Percentiles rank a stretch among this genome's conserved stretches.
These are phyloP conservation scores for Claviceps pazoutovae DNA, from an alignment of 2,329 filamentous ascomycete species.

Conservation along the genomic window DNA sequence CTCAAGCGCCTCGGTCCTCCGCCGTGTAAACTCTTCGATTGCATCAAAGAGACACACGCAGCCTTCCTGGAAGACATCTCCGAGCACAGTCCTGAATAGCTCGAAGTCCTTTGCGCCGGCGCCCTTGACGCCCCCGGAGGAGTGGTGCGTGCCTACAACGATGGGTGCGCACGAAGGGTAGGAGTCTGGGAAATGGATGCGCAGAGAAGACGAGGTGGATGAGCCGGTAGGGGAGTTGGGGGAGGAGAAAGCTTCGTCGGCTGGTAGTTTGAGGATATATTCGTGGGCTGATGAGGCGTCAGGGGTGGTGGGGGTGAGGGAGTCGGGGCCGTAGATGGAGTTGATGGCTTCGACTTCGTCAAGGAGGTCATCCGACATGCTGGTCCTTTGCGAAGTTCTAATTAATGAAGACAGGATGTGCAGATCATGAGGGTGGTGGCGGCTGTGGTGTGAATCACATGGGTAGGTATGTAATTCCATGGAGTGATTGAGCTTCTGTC, in stretches of 20 bases:
- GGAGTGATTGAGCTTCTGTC: too few relatives aligned
- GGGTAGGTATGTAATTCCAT: too few relatives aligned
- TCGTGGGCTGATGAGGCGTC: conserved; percentile 28
- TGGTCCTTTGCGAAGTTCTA: too few relatives aligned
- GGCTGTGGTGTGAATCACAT: too few relatives aligned
- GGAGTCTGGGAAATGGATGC: conserved; percentile 51
- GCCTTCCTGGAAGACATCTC: conserved; percentile 54
- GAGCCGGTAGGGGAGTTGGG: not conserved
- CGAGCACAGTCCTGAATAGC: conserved; percentile 52
- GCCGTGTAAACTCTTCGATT: conserved; percentile 52
- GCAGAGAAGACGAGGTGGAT: conserved; percentile 32
- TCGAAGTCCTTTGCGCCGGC: conserved; percentile 59
- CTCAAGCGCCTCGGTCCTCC: conserved; percentile 34
- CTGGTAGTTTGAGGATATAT: conserved; percentile 55
- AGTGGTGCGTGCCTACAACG: conserved; percentile 69
- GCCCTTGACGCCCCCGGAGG: conserved; percentile 58
- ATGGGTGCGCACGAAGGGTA: conserved; percentile 66
- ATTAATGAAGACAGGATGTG: too few relatives aligned
- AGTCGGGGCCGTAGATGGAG: conserved; percentile 53
- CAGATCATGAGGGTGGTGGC: too few relatives aligned
- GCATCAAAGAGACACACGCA: conserved; percentile 82
- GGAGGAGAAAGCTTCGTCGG: conserved; percentile 27
- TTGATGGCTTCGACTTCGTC: conserved; percentile 75
- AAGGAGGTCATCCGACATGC: conserved; percentile 44
- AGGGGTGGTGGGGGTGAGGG: not conserved